Evolutionary conservation across 2,329 filamentous ascomycete species (phyloP).

Genomic region (Fusarium secorum): DNA sequence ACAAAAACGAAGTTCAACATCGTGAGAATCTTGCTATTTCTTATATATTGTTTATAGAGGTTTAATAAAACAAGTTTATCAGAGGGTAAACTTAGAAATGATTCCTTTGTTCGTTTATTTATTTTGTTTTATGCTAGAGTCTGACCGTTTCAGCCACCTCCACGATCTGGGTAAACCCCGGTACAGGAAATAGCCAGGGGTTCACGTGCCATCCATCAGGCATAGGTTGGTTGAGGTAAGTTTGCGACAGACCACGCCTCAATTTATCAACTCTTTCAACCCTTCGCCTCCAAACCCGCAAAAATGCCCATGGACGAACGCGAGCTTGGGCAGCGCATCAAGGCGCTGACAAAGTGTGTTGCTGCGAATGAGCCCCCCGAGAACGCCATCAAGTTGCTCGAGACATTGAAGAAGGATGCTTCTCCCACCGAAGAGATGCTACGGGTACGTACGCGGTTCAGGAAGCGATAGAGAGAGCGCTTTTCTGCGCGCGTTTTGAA

Average conservation of each 20-base stretch:
- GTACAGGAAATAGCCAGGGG: background rate
- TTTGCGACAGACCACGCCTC: conserved; percentile 3
- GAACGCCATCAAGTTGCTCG: conserved; percentile 76
- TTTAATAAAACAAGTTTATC: background rate
- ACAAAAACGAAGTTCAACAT: background rate
- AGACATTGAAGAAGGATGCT: conserved; percentile 80
- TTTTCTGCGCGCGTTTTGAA: background rate
- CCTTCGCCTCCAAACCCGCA: background rate
- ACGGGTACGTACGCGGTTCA: conserved; percentile 66
- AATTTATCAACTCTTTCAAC: conserved; percentile 10
- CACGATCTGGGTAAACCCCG: conserved; percentile 28
- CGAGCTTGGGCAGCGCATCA: conserved; percentile 79
- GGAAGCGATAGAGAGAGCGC: background rate
- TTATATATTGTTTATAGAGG: background rate
- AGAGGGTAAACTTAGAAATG: background rate
- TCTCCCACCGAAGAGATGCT: conserved; percentile 88
- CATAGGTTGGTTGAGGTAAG: conserved; percentile 19
- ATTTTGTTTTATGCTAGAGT: background rate
- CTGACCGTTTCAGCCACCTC: background rate
- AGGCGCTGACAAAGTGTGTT: conserved; percentile 81
- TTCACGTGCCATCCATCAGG: conserved; percentile 32
- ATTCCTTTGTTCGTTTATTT: background rate
- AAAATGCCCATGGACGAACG: conserved; percentile 73
- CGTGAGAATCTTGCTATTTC: background rate
- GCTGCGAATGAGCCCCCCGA: conserved; percentile 76